phyloP scores from a whole-genome alignment of 2,329 filamentous ascomycete genomes.

The Fusarium staphyleae region DNA sequence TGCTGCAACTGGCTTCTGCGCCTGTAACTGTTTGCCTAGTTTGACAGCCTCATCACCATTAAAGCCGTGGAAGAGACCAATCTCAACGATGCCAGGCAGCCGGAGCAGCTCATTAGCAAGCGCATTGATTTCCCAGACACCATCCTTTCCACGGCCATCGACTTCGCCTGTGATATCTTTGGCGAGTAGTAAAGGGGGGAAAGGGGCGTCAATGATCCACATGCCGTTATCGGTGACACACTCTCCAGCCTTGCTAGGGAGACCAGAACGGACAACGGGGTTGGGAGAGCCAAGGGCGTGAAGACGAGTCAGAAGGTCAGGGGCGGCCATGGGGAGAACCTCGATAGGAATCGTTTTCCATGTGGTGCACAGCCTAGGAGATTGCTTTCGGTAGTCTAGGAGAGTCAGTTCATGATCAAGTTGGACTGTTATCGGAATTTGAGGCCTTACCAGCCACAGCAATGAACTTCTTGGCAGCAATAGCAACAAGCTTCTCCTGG shows the following conservation, averaged over 20 bases:
- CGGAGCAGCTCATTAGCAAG: conserved; percentile 78
- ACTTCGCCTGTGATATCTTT: conserved; percentile 58
- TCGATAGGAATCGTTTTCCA: conserved; percentile 95
- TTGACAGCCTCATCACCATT: conserved; percentile 72
- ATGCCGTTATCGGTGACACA: conserved; percentile 67
- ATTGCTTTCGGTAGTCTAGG: conserved; percentile 88
- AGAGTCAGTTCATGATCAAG: conserved; percentile 9
- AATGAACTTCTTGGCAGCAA: conserved; percentile 83
- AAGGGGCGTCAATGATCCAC: conserved; percentile 92
- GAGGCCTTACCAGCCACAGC: conserved; percentile 75
- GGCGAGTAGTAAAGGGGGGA: conserved; percentile 73
- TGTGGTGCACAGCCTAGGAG: conserved; percentile 72
- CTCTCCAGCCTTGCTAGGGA: conserved; percentile 80
- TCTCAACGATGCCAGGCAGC: conserved; percentile 88
- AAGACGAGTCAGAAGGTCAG: conserved; percentile 77
- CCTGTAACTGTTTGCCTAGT: conserved; percentile 66
- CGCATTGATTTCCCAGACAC: conserved; percentile 80
- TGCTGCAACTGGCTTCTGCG: conserved; percentile 89
- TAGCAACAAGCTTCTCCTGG: conserved; percentile 95
- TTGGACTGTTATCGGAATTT: neutral
- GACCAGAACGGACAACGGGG: conserved; percentile 75
- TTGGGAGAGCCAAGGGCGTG: conserved; percentile 73
- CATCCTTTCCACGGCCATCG: conserved; percentile 58
- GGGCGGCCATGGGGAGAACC: conserved; percentile 84
- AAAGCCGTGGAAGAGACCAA: conserved; percentile 85